Base-by-base conservation (phyloP, 2,329 filamentous ascomycete genomes). In the Trichoderma harzianum region DNA sequence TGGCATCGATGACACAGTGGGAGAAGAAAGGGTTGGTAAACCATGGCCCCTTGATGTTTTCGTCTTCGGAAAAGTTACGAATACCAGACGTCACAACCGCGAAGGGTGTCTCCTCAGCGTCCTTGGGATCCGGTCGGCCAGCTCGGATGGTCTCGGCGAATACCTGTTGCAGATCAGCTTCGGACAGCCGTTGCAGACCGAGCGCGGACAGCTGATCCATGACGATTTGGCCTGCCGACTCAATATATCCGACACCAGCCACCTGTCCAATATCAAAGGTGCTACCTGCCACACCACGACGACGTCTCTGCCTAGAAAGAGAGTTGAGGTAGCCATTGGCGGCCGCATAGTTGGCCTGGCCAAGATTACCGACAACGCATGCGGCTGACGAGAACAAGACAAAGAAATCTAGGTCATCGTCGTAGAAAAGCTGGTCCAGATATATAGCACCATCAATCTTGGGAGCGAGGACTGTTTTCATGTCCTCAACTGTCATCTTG, bases 261-360 rank as follows among this genome's bases (percentile, higher is more conserved):
- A 86, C 74, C 5, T 73, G 61, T 5, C 82, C 81, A 5, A 86
- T 79, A 64, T 82, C 74, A 32, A 86, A 77, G 2, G 78, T 77
- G 1, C 81, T 82, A 1, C 73, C 84, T 5, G 80, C 77, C 0
- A 84, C 72, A 0, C 84, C 84, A 4, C 81, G 78, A 1, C 73
- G 74, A 0, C 81, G 72, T 5, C 86, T 76, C 18, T 83, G 77
- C 0, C 73, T 61, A 0, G 80, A 82, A 0, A 88, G 74, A 1
- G 74, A 74, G 8, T 74, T 74, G 79, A 87, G 82, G 77, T 80
- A 88, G 3, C 73, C 73, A 73, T 86, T 86, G 3, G 82, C 84
- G 0, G 84, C 83, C 0, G 78, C 76, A 72, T 88, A 88, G 73
- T 82, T 84, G 3, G 79, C 74, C 73, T 88, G 86, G 7, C 77